Evolutionary conservation across 441 rosid genomes (phyloP).

Genomic region (Hura crepitans): DNA sequence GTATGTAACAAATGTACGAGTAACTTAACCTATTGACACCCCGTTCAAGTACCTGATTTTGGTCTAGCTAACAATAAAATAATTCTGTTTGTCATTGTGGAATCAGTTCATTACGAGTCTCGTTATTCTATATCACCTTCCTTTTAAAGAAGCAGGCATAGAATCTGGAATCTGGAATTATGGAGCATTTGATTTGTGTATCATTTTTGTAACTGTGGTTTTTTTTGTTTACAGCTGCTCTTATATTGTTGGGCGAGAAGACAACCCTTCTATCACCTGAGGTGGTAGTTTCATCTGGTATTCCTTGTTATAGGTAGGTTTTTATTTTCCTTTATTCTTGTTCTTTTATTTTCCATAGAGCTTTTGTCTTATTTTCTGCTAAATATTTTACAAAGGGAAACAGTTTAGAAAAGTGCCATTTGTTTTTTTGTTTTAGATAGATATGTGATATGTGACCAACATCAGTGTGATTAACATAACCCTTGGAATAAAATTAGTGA

Average conservation of each 20-base stretch:
- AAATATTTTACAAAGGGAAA: neutral
- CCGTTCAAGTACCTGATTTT: neutral
- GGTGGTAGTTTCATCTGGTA: constrained; percentile 65
- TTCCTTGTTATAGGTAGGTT: constrained; percentile 95
- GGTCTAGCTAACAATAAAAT: neutral
- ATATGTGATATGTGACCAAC: neutral
- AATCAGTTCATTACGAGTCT: constrained; percentile 7
- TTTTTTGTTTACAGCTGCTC: constrained; percentile 59
- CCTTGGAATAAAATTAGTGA: neutral
- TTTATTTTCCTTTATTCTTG: constrained; percentile 4
- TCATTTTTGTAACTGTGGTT: constrained; percentile 20
- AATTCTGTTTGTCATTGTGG: neutral
- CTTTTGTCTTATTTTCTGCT: constrained; percentile 9
- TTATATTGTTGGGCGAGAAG: constrained; percentile 89
- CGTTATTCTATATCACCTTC: neutral
- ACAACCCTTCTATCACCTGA: constrained; percentile 96
- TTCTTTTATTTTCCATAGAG: constrained; percentile 9
- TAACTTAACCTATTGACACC: neutral
- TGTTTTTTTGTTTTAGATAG: no score
- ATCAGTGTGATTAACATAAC: neutral
- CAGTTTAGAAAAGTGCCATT: neutral
- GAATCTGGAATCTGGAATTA: constrained; percentile 2
- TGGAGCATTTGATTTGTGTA: constrained; percentile 19
- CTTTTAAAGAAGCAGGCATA: neutral
- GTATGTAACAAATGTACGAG: no score